Evolutionary conservation across 768 basidiomycete genomes (phyloP), one percentile per base, ranked within the genome.

Genomic region (Suillus tomentosus): DNA sequence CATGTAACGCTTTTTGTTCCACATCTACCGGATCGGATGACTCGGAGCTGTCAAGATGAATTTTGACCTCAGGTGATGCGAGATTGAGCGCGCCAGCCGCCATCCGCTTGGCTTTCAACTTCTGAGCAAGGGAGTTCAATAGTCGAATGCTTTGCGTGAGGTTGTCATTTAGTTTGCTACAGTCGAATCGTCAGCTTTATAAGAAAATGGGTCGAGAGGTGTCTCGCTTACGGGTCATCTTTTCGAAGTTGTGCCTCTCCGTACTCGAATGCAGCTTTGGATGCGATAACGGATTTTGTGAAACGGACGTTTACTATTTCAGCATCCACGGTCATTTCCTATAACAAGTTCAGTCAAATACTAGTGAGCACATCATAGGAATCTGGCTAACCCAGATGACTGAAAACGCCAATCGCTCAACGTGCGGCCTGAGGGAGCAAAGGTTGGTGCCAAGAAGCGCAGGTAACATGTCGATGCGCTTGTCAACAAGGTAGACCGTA

Each of bases 381-480:
- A 17, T 40, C 4, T 24, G 24, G 64, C 78, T 39, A 68, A 95
- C 96, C 96, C 97, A 99, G 61, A 99, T 92, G 13, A 88, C 91
- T 0, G 94, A 96, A 73, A 99, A 99, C 2, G 96, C 97, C 54
- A 99, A 76, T 34, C 97, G 83, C 77, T 99, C 97, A 7, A 99
- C 96, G 69, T 91, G 85, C 0, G 96, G 95, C 55, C 96, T 78
- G 45, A 99, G 80, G 5, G 95, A 96, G 74, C 97, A 99, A 13
- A 99, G 78, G 71, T 99, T 99, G 1, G 96, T 99, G 1, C 97
- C 97, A 7, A 99, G 82, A 10, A 99, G 82, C 3, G 89, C 81
- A 0, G 97, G 97, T 56, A 99, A 81, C 97, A 99, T 99, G 79
- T 99, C 97, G 59, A 99, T 95, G 40, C 96, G 92, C 76, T 96